Percentiles rank a stretch among this genome's conserved stretches.
These are phyloP conservation scores for Aspergillus glaucus DNA, from an alignment of 2,329 filamentous ascomycete genomes.

Conservation along the genomic window DNA sequence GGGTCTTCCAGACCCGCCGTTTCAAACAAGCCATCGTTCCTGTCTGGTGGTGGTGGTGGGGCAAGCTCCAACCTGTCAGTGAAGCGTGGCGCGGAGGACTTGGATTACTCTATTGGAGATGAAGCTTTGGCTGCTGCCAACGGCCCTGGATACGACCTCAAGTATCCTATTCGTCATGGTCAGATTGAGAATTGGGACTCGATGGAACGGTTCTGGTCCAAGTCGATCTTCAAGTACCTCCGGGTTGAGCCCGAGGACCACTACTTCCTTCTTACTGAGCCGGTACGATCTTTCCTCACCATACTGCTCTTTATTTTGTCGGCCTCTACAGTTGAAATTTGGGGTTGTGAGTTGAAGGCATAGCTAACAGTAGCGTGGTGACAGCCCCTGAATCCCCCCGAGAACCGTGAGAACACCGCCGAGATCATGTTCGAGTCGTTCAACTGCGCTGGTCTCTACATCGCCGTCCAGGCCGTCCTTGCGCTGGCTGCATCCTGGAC, in stretches of 20 bases:
- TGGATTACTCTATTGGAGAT: slow-evolving; percentile 98
- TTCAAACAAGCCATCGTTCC: slow-evolving; percentile 89
- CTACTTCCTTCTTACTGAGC: slow-evolving; percentile 95
- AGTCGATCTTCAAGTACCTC: slow-evolving; percentile 99
- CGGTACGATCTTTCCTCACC: slow-evolving; percentile 51
- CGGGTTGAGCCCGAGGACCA: slow-evolving; percentile 98
- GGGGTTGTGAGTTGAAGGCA: slow-evolving; percentile 5
- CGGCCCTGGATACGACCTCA: slow-evolving; percentile 89
- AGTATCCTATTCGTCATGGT: slow-evolving; percentile 95
- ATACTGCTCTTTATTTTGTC: background rate
- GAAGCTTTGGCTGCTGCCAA: slow-evolving; percentile 79
- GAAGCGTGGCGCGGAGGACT: slow-evolving; percentile 93
- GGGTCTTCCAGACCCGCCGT: slow-evolving; percentile 81
- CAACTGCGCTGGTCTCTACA: slow-evolving; percentile 98
- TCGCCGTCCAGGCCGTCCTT: slow-evolving; percentile 94
- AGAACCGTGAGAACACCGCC: slow-evolving; percentile 97
- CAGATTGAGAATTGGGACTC: slow-evolving; percentile 99
- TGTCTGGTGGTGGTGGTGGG: slow-evolving; percentile 85
- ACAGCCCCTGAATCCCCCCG: slow-evolving; percentile 91
- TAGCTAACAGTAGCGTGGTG: background rate
- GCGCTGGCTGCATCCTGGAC: slow-evolving; percentile 97
- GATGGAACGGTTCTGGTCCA: slow-evolving; percentile 99
- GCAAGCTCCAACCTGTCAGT: slow-evolving; percentile 73
- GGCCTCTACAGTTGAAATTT: background rate
- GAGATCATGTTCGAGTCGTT: slow-evolving; percentile 99